A percentile compares a stretch with the other conserved stretches of the same genome.
Conservation (phyloP, 2,329 filamentous ascomycete species). For the Microsporum audouinii region DNA sequence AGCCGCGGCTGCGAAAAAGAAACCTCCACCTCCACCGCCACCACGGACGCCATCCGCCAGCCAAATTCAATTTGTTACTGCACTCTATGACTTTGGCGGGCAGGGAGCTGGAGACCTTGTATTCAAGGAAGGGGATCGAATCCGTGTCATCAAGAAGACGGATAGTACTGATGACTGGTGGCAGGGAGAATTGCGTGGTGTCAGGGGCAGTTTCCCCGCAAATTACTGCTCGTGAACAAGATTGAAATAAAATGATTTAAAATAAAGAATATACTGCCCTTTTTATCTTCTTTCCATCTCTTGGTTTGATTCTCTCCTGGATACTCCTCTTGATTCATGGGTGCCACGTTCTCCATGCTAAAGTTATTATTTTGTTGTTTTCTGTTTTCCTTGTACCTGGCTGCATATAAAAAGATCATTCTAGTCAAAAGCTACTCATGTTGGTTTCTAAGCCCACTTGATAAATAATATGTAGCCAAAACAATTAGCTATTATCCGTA, state of each 20-base stretch:
- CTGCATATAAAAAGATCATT: neutral
- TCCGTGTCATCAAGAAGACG: constrained; percentile 67
- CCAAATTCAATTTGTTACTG: constrained; percentile 50
- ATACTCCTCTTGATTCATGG: neutral
- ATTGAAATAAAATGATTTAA: neutral
- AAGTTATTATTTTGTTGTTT: neutral
- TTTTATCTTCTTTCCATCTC: neutral
- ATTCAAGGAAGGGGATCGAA: constrained; percentile 67
- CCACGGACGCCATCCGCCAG: constrained; percentile 43
- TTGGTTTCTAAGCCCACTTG: neutral
- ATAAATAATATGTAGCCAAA: no score
- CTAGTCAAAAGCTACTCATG: neutral
- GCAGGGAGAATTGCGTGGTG: constrained; percentile 62
- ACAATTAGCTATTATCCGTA: no score
- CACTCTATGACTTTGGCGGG: constrained; percentile 63
- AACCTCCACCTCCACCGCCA: constrained; percentile 63
- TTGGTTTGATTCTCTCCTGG: neutral
- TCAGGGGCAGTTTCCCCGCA: constrained; percentile 63
- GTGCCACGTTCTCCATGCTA: neutral
- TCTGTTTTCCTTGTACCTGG: neutral
- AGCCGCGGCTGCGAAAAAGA: constrained; percentile 50
- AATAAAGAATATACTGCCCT: neutral
- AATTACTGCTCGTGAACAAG: constrained; percentile 56
- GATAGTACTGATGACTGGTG: constrained; percentile 77
- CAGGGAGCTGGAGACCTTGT: constrained; percentile 58